Conservation (phyloP, 2,329 filamentous ascomycete genomes). For the Akanthomyces dipterigenus region DNA sequence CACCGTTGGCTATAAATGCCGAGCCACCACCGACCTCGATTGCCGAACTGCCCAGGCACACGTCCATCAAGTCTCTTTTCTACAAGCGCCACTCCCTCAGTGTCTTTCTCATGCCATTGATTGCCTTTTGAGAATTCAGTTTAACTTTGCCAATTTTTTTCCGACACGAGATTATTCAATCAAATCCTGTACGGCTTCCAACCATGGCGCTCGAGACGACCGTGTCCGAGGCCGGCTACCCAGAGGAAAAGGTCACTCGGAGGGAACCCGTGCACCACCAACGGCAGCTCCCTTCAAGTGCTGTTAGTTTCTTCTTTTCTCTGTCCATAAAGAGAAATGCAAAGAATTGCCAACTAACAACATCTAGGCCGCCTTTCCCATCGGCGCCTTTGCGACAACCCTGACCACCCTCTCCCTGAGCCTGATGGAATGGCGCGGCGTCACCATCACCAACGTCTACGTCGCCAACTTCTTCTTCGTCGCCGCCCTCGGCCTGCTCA, state of each 20-base stretch:
- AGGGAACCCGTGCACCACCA: not conserved
- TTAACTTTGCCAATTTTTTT: too few relatives aligned
- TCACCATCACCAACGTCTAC: conserved; percentile 43
- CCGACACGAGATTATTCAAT: too few relatives aligned
- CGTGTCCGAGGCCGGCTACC: not conserved
- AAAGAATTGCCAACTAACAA: not conserved
- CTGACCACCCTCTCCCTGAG: conserved; percentile 45
- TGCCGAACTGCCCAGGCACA: too few relatives aligned
- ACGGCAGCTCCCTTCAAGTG: not conserved
- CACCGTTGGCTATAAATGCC: too few relatives aligned
- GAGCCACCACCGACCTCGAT: too few relatives aligned
- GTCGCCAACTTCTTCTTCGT: conserved; percentile 49
- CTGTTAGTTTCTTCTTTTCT: not conserved
- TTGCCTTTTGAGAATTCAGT: too few relatives aligned
- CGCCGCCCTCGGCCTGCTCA: conserved; percentile 42
- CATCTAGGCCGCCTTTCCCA: conserved; percentile 38
- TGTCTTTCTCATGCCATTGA: too few relatives aligned
- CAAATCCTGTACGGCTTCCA: not conserved
- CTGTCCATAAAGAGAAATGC: not conserved
- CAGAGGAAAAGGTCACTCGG: not conserved
- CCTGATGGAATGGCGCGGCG: conserved; percentile 49
- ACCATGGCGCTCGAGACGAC: not conserved
- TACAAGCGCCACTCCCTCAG: too few relatives aligned
- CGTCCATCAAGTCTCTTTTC: too few relatives aligned
- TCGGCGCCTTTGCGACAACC: conserved; percentile 48